These are phyloP conservation scores for Panus rudis DNA, from an alignment of 768 basidiomycete genomes.

Conservation along the genomic window DNA sequence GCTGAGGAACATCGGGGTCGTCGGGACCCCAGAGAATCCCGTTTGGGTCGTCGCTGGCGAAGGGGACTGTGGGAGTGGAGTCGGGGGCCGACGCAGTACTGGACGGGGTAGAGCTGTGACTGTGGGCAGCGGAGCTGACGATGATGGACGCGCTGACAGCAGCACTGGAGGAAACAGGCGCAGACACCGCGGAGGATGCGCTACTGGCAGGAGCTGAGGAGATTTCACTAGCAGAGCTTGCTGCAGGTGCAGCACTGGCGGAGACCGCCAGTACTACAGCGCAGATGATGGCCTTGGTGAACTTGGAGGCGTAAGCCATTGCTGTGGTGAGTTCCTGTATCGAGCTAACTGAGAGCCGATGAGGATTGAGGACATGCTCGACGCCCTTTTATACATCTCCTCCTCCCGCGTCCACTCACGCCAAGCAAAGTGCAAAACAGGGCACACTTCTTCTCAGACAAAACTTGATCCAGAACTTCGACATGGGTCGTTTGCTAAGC, in stretches of 20 bases:
- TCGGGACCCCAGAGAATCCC: conserved; percentile 7
- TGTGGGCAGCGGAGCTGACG: neutral
- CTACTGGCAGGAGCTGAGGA: no score
- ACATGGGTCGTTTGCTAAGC: no score
- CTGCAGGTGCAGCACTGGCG: conserved; percentile 17
- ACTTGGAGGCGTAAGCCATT: conserved; percentile 6
- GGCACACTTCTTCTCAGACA: no score
- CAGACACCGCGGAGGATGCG: conserved; percentile 1
- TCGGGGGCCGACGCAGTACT: neutral
- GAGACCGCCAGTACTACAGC: conserved; percentile 14
- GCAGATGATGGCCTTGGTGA: conserved; percentile 16
- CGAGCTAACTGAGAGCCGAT: neutral
- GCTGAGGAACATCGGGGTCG: conserved; percentile 10
- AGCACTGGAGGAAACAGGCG: neutral
- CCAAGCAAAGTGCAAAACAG: no score
- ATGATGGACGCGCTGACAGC: neutral
- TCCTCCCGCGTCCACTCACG: no score
- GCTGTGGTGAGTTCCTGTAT: neutral
- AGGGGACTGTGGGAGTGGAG: conserved; percentile 6
- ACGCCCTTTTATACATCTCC: no score
- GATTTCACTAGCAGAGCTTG: conserved; percentile 16
- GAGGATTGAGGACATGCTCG: no score
- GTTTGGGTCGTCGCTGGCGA: conserved; percentile 9
- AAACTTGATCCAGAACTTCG: no score
- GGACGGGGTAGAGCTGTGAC: neutral